A percentile compares a stretch with the other conserved stretches of the same genome.
These are phyloP conservation scores for Sherardia arvensis DNA, from an alignment of 257 asterid genomes.

Conservation along the genomic window DNA sequence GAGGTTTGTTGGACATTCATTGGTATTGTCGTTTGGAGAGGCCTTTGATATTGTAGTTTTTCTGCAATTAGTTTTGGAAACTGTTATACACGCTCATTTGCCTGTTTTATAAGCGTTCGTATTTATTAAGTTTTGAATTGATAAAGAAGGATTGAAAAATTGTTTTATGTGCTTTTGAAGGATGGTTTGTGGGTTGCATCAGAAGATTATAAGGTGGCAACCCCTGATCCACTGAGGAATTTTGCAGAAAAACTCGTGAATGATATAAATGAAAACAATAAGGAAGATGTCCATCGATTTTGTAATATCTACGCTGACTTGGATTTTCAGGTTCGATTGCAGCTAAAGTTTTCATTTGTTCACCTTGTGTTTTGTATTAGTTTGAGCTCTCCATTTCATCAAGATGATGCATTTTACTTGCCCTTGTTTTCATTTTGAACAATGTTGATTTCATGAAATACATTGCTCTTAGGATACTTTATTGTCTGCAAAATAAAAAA, in stretches of 20 bases:
- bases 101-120: too few species aligned
- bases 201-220: conserved; percentile 60
- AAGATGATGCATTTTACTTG: background rate
- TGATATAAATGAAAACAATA: conserved; percentile 63
- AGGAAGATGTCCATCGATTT: conserved; percentile 71
- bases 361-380: conserved; percentile 1
- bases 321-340: conserved; percentile 63
- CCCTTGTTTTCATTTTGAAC: background rate
- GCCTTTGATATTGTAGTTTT: conserved; percentile 6
- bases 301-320: conserved; percentile 71
- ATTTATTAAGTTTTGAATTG: background rate
- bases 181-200: conserved; percentile 71
- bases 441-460: background rate
- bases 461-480: background rate
- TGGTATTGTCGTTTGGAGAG: too few species aligned
- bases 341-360: conserved; percentile 1
- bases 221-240: conserved; percentile 83
- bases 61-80: background rate
- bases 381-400: background rate
- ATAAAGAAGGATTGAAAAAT: background rate
- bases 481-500: background rate
- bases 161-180: conserved; percentile 23
- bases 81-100: too few species aligned
- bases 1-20: conserved; percentile 51
- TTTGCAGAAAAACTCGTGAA: conserved; percentile 70